Evolutionary conservation across 306 rosid genomes (phyloP), one percentile per base, ranked within the genome.

Genomic region (Alnus rubra): DNA sequence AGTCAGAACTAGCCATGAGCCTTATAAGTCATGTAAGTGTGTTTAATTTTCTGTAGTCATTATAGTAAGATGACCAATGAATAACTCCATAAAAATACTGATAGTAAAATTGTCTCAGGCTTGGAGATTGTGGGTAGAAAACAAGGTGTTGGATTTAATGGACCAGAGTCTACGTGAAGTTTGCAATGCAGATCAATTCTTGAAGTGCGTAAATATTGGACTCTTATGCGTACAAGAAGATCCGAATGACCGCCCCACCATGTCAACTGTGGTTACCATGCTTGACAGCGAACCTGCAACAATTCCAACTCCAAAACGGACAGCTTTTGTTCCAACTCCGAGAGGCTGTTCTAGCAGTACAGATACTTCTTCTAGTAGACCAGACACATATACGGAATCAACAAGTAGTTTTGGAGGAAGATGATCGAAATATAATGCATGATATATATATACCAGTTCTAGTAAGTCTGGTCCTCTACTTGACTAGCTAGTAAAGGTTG

Each of bases 221-320:
- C 83, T 90, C 2, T 42, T 86, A 37, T 88, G 94, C 19, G 84
- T 81, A 18, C 92, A 90, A 77, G 90, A 90, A 47, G 90, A 88
- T 33, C 90, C 89, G 0, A 35, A 19, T 54, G 90, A 90, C 52
- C 79, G 94, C 3, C 94, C 88, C 0, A 54, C 79, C n/a, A 81
- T 90, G 84, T 80, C 90, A 12, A 79, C 79, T 72, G 65, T 86
- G 4, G 18, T 88, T 7, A 30, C 71, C 23, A 67, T 88, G 90
- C 91, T 90, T 75, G 86, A 81, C 2, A 79, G 69, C n/a, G 90
- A 88, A 9, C 23, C 71, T n/a, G n/a, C n/a, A n/a, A n/a, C n/a
- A n/a, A n/a, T n/a, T n/a, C n/a, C n/a, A n/a, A n/a, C n/a, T n/a
- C n/a, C n/a, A n/a, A n/a, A n/a, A n/a, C n/a, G n/a, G n/a, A n/a